Base-by-base conservation (phyloP, 176 grass and related monocot genomes). In the Phoenix dactylifera region DNA sequence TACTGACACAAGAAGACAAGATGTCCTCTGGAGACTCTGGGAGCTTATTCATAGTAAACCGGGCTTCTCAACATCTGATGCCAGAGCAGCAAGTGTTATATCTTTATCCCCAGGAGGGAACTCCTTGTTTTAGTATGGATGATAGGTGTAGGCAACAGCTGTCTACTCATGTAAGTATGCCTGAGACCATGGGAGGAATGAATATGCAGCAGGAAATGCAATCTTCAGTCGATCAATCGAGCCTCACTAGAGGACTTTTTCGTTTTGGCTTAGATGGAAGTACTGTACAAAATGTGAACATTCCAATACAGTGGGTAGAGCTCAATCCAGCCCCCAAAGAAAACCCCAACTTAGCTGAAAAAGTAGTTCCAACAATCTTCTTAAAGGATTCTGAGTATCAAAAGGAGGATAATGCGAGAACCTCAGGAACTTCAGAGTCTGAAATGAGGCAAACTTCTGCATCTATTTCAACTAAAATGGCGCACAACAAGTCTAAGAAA, bases 181-280 rank as follows among this genome's bases (percentile, higher is more conserved):
- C 77, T 61, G 49, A 22, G 69, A 65, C 68, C 51, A 81, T 25
- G 48, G 63, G 59, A 49, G 61, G 44, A 51, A 68, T 56, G 55
- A 74, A 67, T 68, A 55, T 39, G 24, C 60, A 67, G 63, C 48
- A 57, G 52, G 60, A 63, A 24, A 57, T 24, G 18, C 52, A 79
- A 0, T 58, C 83, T 76, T 58, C 68, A 61, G 59, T 68, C 62
- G 68, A 81, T 72, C 73, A 90, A 81, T 71, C 80, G 57, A 90
- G 70, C 57, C 66, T 95, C 58, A 76, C 87, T 54, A 71, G 80
- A 73, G 91, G 86, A 77, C 75, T 66, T 60, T 69, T 86, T 49
- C 66, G 75, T 73, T 81, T 90, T 87, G 82, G 75, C 12, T 22
- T 32, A n/a, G 55, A 55, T 29, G 51, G 51, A 30, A 53, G 56